Conservation (phyloP, 2,329 filamentous ascomycete species). For the Pseudocercospora crystallina region DNA sequence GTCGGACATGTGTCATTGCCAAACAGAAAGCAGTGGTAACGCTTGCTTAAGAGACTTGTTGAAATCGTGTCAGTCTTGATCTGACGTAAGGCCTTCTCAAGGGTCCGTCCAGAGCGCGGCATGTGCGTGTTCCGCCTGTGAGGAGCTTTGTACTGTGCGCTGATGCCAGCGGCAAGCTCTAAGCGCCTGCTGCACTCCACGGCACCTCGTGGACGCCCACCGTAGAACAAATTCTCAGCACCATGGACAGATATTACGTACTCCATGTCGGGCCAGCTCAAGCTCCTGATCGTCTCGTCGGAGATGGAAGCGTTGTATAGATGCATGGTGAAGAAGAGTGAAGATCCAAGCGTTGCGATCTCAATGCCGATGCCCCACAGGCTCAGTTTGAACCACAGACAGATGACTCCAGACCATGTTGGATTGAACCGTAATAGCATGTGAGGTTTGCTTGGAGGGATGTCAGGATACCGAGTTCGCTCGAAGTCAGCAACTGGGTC, state of each 20-base stretch:
- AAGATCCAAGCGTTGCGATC: conserved; percentile 1
- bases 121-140: background rate
- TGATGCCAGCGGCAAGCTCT: background rate
- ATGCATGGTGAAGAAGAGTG: too few relatives aligned
- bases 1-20: conserved; percentile 1
- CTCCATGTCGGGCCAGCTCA: conserved; percentile 4
- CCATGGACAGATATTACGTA: conserved; percentile 5
- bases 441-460: too few relatives aligned
- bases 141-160: background rate
- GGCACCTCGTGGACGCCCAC: background rate
- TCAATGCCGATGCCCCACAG: conserved; percentile 6
- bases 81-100: background rate
- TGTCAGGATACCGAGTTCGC: too few relatives aligned
- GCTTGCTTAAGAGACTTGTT: conserved; percentile 1
- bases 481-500: too few relatives aligned
- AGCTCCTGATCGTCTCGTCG: background rate
- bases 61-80: conserved; percentile 1
- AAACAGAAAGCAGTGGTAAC: too few relatives aligned
- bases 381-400: conserved; percentile 1
- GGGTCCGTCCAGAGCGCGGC: background rate
- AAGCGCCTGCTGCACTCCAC: background rate
- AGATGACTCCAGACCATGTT: background rate
- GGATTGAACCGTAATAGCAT: conserved; percentile 1
- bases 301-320: too few relatives aligned
- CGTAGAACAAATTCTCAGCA: conserved; percentile 3